Base-by-base conservation (phyloP, 2,329 filamentous ascomycete species). In the Rugonectria rugulosa region DNA sequence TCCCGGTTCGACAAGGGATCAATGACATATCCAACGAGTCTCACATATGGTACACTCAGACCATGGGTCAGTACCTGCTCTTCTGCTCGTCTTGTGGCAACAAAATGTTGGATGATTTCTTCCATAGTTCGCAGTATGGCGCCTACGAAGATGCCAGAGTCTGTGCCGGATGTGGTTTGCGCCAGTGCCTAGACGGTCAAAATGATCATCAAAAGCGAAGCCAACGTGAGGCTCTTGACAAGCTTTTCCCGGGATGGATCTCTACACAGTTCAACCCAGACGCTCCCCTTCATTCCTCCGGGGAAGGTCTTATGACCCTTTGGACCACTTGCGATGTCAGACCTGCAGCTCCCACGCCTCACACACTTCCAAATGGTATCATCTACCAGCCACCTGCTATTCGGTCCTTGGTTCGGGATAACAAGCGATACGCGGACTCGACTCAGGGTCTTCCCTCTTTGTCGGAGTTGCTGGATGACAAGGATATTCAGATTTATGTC, bases 11-110 rank as follows among this genome's bases (percentile, higher is more conserved):
- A 2, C 49, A 69, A 6, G 69, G 68, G 0, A 23, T 73, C 0
- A 65, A 71, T 15, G 20, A 51, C 0, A 19, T 69, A 1, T 49
- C 59, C 0, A 7, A 37, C 0, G 68, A 73, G 20, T 66, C 61
- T 59, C 53, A 57, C 0, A 26, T 37, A 0, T 72, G 63, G 37
- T 74, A 72, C 48, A 44, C 46, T 1, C 5, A 49, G 0, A n/a
- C 41, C 6, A 71, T 73, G 70, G 69, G 61, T 0, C 38, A 48
- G 3, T 17, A 53, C 2, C 41, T 68, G 3, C 8, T 64, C 0
- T 73, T 72, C 31, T 76, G 74, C 45, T 66, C 59, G 0, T 74
- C 71, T 1, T 76, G 74, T 15, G 74, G 74, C 1, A 70, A 73
- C 44, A 63, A 71, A 20, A 67, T 67, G 26, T 52, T 70, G 1